Percentiles rank a stretch among this genome's conserved stretches.
Evolutionary conservation across 148 eudicot species (phyloP).

Genomic region (Rheum nobile): DNA sequence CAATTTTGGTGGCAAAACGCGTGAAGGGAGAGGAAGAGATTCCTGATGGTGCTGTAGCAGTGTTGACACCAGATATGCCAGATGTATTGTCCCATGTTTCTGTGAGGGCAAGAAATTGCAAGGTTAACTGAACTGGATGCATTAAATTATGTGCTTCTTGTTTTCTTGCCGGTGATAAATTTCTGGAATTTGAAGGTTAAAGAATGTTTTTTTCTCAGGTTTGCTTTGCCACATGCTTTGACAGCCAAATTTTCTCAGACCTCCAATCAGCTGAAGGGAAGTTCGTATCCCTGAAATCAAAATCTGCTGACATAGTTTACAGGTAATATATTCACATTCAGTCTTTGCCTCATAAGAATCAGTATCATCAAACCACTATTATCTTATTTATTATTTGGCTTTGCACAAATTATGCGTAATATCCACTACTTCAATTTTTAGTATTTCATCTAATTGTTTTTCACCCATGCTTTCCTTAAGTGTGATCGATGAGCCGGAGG

Average conservation of each 20-base stretch:
- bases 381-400: neutral
- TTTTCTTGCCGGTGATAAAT: neutral
- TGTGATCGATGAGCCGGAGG: constrained; percentile 46
- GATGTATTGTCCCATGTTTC: constrained; percentile 98
- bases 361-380: neutral
- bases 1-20: constrained; percentile 82
- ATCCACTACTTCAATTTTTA: neutral
- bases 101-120: constrained; percentile 96
- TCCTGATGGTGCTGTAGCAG: constrained; percentile 96
- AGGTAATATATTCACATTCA: constrained; percentile 26
- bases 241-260: constrained; percentile 55
- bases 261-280: constrained; percentile 78
- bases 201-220: constrained; percentile 32
- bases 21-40: constrained; percentile 98
- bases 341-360: neutral
- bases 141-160: neutral
- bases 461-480: constrained; percentile 19
- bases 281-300: constrained; percentile 60
- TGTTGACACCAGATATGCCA: constrained; percentile 97
- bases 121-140: constrained; percentile 28
- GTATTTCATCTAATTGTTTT: neutral
- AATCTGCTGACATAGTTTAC: constrained; percentile 70
- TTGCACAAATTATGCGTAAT: neutral
- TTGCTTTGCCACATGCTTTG: constrained; percentile 95
- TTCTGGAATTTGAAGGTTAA: neutral